Percentiles rank a stretch among this genome's conserved stretches.
Conservation (phyloP, 2,329 filamentous ascomycete genomes). For the Aspergillus spinulosporus region DNA sequence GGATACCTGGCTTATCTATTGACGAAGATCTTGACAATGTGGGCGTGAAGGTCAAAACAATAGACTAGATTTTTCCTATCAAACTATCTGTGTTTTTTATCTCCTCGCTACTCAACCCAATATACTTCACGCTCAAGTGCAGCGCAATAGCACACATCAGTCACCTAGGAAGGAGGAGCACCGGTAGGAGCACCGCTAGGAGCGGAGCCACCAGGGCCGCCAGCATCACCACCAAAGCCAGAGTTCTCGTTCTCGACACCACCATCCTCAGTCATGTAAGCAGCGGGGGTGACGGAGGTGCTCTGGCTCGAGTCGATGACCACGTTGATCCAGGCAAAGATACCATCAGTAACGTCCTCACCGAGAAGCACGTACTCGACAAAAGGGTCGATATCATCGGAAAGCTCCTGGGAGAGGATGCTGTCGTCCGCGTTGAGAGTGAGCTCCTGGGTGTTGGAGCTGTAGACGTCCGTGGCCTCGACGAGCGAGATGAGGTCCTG, state of each 20-base stretch:
- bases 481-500: slow-evolving; percentile 57
- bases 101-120: too few species aligned
- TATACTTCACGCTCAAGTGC: too few species aligned
- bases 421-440: slow-evolving; percentile 55
- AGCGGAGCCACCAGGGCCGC: slow-evolving; percentile 1
- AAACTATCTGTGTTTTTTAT: too few species aligned
- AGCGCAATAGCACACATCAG: too few species aligned
- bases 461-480: slow-evolving; percentile 51
- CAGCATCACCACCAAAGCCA: slow-evolving; percentile 19
- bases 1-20: too few species aligned
- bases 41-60: too few species aligned
- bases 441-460: slow-evolving; percentile 47
- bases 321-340: slow-evolving; percentile 57
- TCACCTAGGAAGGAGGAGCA: not conserved
- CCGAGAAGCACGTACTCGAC: slow-evolving; percentile 60
- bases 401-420: slow-evolving; percentile 52
- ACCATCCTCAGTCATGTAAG: slow-evolving; percentile 36
- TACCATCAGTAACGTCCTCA: slow-evolving; percentile 52
- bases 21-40: too few species aligned
- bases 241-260: slow-evolving; percentile 33
- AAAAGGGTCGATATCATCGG: slow-evolving; percentile 56
- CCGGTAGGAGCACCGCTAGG: not conserved
- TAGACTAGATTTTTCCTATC: too few species aligned
- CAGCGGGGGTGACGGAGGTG: slow-evolving; percentile 29
- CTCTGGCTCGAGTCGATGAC: slow-evolving; percentile 49